Base-by-base conservation (phyloP, 2,329 filamentous ascomycete species). In the Botrytis porri region DNA sequence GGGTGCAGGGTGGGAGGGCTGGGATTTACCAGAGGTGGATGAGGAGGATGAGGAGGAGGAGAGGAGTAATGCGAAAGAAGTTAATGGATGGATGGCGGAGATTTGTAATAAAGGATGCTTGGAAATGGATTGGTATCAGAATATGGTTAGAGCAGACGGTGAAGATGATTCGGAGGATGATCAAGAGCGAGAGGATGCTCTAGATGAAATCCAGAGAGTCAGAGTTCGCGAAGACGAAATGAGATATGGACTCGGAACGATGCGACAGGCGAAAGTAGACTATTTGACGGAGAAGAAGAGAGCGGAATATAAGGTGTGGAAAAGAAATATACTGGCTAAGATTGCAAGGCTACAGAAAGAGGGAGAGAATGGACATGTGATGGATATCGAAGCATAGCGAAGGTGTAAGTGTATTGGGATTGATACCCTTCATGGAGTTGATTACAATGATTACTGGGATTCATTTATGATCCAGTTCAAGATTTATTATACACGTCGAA, bases 251-350 rank as follows among this genome's bases (percentile, higher is more conserved):
- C 25, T 77, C 22, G 76, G 77, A 14, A 92, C 90, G 3, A 94
- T 94, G 92, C 88, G 95, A 77, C 92, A 94, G 81, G 89, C 91
- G 75, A 86, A 87, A 64, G 90, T 92, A 78, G 91, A 94, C 78
- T 93, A 90, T 78, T 81, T 95, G 77, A 90, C 89, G 75, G 88
- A 90, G 66, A 84, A 86, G 74, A 89, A 88, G 76, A 85, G 86
- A 77, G 84, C 84, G 59, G 88, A 91, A 18, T 94, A 90, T 79
- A 83, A 80, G 62, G 81, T 80, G 29, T 96, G 93, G 93, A 90
- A 90, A 81, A 84, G 85, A 7, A 82, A 80, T 1, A 86, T 93
- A 39, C 77, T 92, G 79, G 83, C 82, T 73, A 85, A 85, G 76
- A 88, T 93, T 73, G 82, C 84, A 81, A 84, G 73, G 81, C 87